Percentiles rank a stretch among this genome's conserved stretches.
phyloP scores from a whole-genome alignment of 371 early-diverging fungal species.

The Haplosporangium sp. region DNA sequence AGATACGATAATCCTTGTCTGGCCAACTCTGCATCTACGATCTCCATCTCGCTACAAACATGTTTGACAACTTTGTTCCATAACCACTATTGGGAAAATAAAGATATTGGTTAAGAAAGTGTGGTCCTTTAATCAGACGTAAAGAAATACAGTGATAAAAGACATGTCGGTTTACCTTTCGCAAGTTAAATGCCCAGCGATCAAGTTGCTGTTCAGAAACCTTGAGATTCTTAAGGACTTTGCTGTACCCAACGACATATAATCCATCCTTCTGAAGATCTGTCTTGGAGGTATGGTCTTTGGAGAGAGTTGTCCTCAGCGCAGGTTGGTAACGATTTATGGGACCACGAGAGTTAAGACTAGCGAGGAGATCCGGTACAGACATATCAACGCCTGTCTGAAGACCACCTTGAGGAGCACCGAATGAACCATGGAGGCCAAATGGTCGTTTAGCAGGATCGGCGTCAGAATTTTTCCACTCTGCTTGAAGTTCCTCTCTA shows the following conservation, averaged over 20 bases:
- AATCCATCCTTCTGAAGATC: conserved; percentile 54
- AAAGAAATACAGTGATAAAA: background rate
- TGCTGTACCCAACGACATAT: conserved; percentile 36
- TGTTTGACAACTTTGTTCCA: conserved; percentile 41
- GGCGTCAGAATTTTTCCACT: conserved; percentile 39
- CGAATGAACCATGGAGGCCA: conserved; percentile 35
- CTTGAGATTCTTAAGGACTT: conserved; percentile 53
- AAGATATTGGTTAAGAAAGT: background rate
- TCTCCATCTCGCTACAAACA: conserved; percentile 45
- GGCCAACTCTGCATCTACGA: conserved; percentile 41
- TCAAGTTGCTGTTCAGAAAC: conserved; percentile 52
- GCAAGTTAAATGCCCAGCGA: conserved; percentile 51
- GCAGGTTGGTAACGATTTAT: conserved; percentile 50
- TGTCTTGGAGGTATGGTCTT: conserved; percentile 55
- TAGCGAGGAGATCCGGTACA: conserved; percentile 29
- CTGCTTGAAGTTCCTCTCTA: conserved; percentile 43
- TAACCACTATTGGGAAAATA: conserved; percentile 27
- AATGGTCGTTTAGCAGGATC: conserved; percentile 41
- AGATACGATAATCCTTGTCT: conserved; percentile 41
- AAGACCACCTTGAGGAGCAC: conserved; percentile 27
- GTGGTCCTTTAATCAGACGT: background rate
- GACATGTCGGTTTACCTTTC: conserved; percentile 28
- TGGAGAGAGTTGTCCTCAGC: conserved; percentile 53
- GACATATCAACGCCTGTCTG: conserved; percentile 34
- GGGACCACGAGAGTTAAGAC: conserved; percentile 34